Conservation (phyloP, 345 rosid genomes). For the Rubroshorea leprosula region DNA sequence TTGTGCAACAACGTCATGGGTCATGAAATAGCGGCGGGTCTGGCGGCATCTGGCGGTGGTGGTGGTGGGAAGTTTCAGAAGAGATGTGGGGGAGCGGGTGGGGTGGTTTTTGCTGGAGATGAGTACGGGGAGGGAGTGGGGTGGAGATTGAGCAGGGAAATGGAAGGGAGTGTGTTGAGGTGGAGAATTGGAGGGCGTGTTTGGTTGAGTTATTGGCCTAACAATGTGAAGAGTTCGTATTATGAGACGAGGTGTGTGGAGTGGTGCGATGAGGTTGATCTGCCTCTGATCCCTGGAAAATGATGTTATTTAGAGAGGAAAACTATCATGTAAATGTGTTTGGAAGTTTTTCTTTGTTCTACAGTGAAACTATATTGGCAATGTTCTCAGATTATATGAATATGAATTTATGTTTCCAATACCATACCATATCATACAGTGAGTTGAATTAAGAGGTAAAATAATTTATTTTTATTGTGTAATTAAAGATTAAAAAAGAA, state of each 20-base stretch:
- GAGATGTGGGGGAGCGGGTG: constrained; percentile 39
- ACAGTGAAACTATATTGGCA: no score
- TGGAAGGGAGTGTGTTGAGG: constrained; percentile 89
- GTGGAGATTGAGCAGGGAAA: constrained; percentile 83
- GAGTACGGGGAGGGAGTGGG: constrained; percentile 60
- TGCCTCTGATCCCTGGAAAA: constrained; percentile 55
- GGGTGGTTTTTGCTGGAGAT: constrained; percentile 67
- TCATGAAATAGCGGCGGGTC: constrained; percentile 30
- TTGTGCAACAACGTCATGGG: constrained; percentile 54
- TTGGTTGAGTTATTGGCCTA: constrained; percentile 78
- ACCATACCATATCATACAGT: no score
- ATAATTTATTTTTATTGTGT: no score
- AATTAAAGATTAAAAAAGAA: no score
- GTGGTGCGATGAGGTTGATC: constrained; percentile 85
- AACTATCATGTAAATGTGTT: no score
- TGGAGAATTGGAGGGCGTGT: constrained; percentile 82
- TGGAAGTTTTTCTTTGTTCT: no score
- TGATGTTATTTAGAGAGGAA: no score
- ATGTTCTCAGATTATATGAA: no score
- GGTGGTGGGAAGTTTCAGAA: background rate
- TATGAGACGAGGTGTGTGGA: constrained; percentile 77
- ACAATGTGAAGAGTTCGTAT: constrained; percentile 37
- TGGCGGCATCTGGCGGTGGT: constrained; percentile 15
- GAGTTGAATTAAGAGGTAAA: no score
- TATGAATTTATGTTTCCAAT: no score